A percentile compares a stretch with the other conserved stretches of the same genome.
Evolutionary conservation across 1,284 basidiomycete species (phyloP).

Genomic region (Ganoderma multipileum): DNA sequence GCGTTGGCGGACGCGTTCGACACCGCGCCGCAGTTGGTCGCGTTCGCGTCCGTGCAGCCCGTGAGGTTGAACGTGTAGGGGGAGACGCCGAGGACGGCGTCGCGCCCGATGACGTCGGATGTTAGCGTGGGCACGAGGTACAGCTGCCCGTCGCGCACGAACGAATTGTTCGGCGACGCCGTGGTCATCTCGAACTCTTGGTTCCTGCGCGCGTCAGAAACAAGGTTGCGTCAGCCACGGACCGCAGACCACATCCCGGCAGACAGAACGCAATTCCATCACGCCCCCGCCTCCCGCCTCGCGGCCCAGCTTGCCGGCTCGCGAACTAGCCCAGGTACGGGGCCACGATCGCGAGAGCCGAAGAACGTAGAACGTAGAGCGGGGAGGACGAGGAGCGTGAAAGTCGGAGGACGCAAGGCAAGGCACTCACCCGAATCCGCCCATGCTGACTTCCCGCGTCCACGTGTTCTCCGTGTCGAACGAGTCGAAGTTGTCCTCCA

Average conservation of each 20-base stretch:
- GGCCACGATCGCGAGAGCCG: not conserved
- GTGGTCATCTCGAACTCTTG: slow-evolving; percentile 92
- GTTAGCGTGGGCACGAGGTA: slow-evolving; percentile 90
- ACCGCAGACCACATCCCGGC: not conserved
- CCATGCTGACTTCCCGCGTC: slow-evolving; percentile 80
- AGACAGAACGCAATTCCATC: not conserved
- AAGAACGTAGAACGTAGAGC: not conserved
- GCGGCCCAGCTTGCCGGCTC: not conserved
- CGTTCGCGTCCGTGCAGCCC: slow-evolving; percentile 68
- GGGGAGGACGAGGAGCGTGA: not conserved
- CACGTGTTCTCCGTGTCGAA: slow-evolving; percentile 75
- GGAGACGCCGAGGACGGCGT: slow-evolving; percentile 62
- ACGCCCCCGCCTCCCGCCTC: not conserved
- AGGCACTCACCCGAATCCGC: slow-evolving; percentile 79
- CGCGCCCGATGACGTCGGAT: slow-evolving; percentile 70
- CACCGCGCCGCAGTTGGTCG: slow-evolving; percentile 65
- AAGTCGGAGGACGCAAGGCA: slow-evolving; percentile 12
- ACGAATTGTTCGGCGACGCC: slow-evolving; percentile 77
- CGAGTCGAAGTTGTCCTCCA: slow-evolving; percentile 79
- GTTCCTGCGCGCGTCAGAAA: slow-evolving; percentile 55
- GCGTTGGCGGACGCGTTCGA: slow-evolving; percentile 60
- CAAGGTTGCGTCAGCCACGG: slow-evolving; percentile 13
- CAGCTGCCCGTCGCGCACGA: slow-evolving; percentile 75
- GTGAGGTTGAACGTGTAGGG: slow-evolving; percentile 80
- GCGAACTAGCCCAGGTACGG: not conserved